Conservation (phyloP, 2,329 filamentous ascomycete genomes). For the Chrysosporium queenslandicum region DNA sequence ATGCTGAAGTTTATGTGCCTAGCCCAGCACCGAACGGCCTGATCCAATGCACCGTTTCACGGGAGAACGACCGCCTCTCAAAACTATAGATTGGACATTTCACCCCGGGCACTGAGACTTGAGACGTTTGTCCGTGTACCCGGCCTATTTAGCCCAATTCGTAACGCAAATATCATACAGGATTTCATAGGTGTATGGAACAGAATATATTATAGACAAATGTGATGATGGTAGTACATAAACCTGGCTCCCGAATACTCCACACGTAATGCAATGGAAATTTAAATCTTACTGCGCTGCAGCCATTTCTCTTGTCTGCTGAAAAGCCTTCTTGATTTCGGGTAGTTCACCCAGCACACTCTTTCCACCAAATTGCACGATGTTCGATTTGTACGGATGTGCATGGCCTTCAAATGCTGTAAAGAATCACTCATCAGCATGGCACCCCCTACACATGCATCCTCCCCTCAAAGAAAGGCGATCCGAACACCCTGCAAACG, state of each 20-base stretch:
- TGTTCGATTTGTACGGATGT: slow-evolving; percentile 85
- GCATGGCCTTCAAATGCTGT: slow-evolving; percentile 78
- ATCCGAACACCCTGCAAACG: neutral
- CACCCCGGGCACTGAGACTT: no score
- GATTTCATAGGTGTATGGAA: neutral
- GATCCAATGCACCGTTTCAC: slow-evolving; percentile 76
- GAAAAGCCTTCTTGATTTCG: slow-evolving; percentile 31
- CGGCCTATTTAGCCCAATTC: slow-evolving; percentile 1
- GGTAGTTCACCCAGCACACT: slow-evolving; percentile 26
- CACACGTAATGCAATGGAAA: slow-evolving; percentile 6
- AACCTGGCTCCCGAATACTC: slow-evolving; percentile 2
- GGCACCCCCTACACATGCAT: neutral
- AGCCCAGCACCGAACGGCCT: slow-evolving; percentile 89
- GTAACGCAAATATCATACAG: slow-evolving; percentile 9
- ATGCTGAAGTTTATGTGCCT: slow-evolving; percentile 90
- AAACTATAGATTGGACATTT: slow-evolving; percentile 9
- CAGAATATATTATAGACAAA: slow-evolving; percentile 3
- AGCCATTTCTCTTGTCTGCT: slow-evolving; percentile 23
- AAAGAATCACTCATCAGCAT: slow-evolving; percentile 9
- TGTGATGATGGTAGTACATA: slow-evolving; percentile 7
- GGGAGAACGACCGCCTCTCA: slow-evolving; percentile 16
- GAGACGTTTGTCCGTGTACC: neutral
- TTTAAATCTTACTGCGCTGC: slow-evolving; percentile 1
- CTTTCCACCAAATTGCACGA: slow-evolving; percentile 61
- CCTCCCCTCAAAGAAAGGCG: neutral